phyloP scores from a whole-genome alignment of 257 asterid species.

The Haberlea rhodopensis region DNA sequence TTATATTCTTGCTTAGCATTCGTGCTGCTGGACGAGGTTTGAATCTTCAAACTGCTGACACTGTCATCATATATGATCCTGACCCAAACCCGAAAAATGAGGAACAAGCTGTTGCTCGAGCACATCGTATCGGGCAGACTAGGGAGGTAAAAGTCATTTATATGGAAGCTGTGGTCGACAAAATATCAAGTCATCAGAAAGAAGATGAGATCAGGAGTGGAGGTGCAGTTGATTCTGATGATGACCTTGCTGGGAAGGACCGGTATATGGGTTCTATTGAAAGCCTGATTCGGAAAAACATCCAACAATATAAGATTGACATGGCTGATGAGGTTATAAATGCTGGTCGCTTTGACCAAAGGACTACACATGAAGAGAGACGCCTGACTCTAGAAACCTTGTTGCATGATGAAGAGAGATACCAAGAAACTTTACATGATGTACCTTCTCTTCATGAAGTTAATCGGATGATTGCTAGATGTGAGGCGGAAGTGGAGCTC shows the following conservation, averaged over 20 bases:
- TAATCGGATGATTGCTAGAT: conserved; percentile 98
- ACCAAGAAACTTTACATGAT: conserved; percentile 92
- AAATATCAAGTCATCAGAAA: conserved; percentile 83
- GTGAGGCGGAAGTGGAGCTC: conserved; percentile 87
- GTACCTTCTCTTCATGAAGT: conserved; percentile 97
- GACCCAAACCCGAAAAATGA: conserved; percentile 99
- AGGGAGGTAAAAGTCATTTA: conserved; percentile 98
- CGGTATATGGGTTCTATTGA: conserved; percentile 95
- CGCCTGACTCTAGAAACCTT: conserved; percentile 88
- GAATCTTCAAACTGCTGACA: conserved; percentile 96
- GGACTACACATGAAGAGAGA: conserved; percentile 99
- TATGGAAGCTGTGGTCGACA: conserved; percentile 98
- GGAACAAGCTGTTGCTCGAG: conserved; percentile 99
- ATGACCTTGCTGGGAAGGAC: conserved; percentile 94
- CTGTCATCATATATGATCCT: conserved; percentile 97
- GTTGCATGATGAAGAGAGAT: conserved; percentile 96
- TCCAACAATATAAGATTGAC: conserved; percentile 97
- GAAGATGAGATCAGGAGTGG: conserved; percentile 85
- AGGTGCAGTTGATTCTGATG: conserved; percentile 85
- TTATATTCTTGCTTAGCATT: conserved; percentile 95
- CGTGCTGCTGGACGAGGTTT: conserved; percentile 99
- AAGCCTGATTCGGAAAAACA: conserved; percentile 91
- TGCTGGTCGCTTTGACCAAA: conserved; percentile 99
- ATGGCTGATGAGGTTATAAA: conserved; percentile 99
- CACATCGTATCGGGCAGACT: conserved; percentile 97